Base-by-base conservation (phyloP, 1,284 basidiomycete species). In the Kwoniella shivajii region DNA sequence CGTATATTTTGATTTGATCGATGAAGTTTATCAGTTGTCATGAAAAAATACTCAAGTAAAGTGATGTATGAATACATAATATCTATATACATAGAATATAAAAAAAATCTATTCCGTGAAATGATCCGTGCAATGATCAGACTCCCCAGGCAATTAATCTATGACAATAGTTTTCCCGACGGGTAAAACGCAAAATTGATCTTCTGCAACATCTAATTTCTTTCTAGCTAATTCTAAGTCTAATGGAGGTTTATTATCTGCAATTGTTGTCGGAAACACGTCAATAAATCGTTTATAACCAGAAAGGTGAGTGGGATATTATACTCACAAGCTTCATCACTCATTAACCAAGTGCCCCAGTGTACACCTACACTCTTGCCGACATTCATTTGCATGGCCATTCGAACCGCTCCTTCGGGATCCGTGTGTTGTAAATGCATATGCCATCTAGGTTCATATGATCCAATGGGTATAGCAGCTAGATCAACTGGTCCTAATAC, bases 271-370 rank as follows among this genome's bases (percentile, higher is more conserved):
- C 34, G 42, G 50, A 14, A 38, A 29, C 16, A 13, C 41, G 20
- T 37, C 24, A 54, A 14, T 24, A 26, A 14, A 11, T 33, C 16
- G 4, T 4, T 44, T 14, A 33, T 42, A 34, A 26, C 36, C 27
- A n/a, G n/a, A n/a, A n/a, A n/a, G n/a, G n/a, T n/a, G n/a, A n/a
- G n/a, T n/a, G n/a, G n/a, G n/a, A n/a, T n/a, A n/a, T n/a, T 20
- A 30, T 9, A 73, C 73, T 69, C 54, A 74, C 75, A 71, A 37
- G 64, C 67, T 60, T 79, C 78, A 61, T 78, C 80, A 38, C 69
- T 72, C 77, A 81, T 78, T 48, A 76, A 65, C 80, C 80, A 81
- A 0, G 80, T 81, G 4, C 79, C 78, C 77, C 78, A 80, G 61
- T 81, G 80, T 42, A 81, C 79, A 6, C 74, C 79, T 29, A 77